phyloP scores from a whole-genome alignment of 805 yeast genomes.

The Candida krabiensis region DNA sequence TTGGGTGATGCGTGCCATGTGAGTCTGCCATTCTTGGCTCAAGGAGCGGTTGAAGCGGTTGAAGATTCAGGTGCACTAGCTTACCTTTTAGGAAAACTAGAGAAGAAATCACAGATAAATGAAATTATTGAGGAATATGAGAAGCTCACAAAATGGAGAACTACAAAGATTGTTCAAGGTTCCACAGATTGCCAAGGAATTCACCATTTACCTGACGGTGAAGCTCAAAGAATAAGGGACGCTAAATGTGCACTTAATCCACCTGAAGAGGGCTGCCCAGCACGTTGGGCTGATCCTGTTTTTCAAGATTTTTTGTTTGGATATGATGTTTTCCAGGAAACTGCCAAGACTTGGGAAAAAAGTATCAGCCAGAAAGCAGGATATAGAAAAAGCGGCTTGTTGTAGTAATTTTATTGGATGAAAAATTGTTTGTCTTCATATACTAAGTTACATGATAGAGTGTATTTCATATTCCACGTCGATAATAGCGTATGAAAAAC shows the following conservation, averaged over 20 bases:
- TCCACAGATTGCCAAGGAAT: constrained; percentile 19
- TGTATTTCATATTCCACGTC: too few relatives aligned
- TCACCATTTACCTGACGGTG: constrained; percentile 16
- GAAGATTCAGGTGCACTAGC: constrained; percentile 19
- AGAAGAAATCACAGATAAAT: constrained; percentile 11
- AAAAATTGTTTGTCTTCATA: too few relatives aligned
- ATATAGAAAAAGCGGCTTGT: too few relatives aligned
- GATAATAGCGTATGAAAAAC: too few relatives aligned
- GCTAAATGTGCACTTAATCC: constrained; percentile 12
- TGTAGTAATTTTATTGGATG: too few relatives aligned
- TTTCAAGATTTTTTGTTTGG: constrained; percentile 18
- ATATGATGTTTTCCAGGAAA: constrained; percentile 14
- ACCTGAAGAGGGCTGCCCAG: constrained; percentile 16
- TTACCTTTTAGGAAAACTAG: constrained; percentile 15
- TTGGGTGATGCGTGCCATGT: constrained; percentile 21
- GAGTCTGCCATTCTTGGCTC: constrained; percentile 18
- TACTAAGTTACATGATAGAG: too few relatives aligned
- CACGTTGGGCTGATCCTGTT: constrained; percentile 17
- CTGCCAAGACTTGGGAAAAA: constrained; percentile 11
- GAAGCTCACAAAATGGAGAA: constrained; percentile 12
- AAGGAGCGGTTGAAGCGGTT: constrained; percentile 20
- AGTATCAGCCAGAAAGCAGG: too few relatives aligned
- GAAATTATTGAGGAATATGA: constrained; percentile 10
- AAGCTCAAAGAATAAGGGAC: constrained; percentile 12
- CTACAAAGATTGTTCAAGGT: constrained; percentile 14